A percentile compares a stretch with the other conserved stretches of the same genome.
These are phyloP conservation scores for Cymbopogon citratus DNA, from an alignment of 176 grass and related monocot genomes.

Conservation along the genomic window DNA sequence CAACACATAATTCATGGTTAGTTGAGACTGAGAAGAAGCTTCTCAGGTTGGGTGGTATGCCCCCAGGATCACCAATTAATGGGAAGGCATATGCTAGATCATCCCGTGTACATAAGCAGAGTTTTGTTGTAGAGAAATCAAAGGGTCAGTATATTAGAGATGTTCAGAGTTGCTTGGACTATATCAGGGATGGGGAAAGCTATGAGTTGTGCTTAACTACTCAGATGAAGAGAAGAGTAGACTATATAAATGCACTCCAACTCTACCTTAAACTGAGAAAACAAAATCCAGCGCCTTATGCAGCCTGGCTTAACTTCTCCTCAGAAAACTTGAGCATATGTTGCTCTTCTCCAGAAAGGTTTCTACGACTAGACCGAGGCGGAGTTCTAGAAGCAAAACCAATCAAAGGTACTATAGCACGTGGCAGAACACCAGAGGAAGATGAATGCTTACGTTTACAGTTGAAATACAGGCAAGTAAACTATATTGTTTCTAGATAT, in stretches of 20 bases:
- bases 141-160: slow-evolving; percentile 82
- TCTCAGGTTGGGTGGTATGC: slow-evolving; percentile 41
- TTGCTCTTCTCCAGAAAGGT: slow-evolving; percentile 93
- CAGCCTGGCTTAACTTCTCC: slow-evolving; percentile 93
- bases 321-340: slow-evolving; percentile 75
- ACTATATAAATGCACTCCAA: slow-evolving; percentile 50
- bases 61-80: slow-evolving; percentile 21
- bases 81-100: slow-evolving; percentile 31
- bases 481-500: not conserved
- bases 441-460: slow-evolving; percentile 78
- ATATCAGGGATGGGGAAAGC: slow-evolving; percentile 86
- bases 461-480: slow-evolving; percentile 81
- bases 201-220: slow-evolving; percentile 95
- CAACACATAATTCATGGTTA: slow-evolving; percentile 54
- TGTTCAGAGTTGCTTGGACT: slow-evolving; percentile 59
- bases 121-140: slow-evolving; percentile 72
- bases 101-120: slow-evolving; percentile 34
- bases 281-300: slow-evolving; percentile 91
- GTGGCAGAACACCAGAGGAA: slow-evolving; percentile 77
- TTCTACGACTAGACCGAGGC: slow-evolving; percentile 61
- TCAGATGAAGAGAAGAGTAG: slow-evolving; percentile 67
- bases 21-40: slow-evolving; percentile 76
- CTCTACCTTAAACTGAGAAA: slow-evolving; percentile 76
- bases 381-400: slow-evolving; percentile 86
- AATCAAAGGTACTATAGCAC: slow-evolving; percentile 95